Evolutionary conservation across 2,329 filamentous ascomycete species (phyloP).

Genomic region (Leptographium lundbergii): DNA sequence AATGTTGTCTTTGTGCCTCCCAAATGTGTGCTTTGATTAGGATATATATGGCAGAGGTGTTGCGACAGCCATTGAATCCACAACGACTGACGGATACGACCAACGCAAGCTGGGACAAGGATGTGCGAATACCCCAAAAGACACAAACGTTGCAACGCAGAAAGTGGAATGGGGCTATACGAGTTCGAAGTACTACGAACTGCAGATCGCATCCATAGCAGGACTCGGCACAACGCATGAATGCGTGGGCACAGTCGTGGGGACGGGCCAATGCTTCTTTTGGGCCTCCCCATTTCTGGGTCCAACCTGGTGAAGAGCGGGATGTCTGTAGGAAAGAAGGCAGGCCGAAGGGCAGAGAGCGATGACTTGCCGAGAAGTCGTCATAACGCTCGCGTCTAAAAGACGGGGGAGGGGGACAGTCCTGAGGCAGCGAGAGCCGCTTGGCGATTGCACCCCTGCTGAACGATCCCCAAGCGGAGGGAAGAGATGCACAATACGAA

Average conservation of each 20-base stretch:
- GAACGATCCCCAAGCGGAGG: neutral
- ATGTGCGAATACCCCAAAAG: no score
- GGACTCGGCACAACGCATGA: neutral
- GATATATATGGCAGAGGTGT: neutral
- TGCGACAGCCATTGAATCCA: neutral
- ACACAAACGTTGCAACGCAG: no score
- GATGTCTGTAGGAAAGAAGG: no score
- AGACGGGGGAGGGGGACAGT: neutral
- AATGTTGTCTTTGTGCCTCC: neutral
- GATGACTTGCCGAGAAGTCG: neutral
- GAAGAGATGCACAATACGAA: neutral
- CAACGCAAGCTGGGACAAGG: neutral
- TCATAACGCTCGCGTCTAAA: neutral
- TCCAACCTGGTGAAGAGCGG: neutral
- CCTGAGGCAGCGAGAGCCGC: neutral
- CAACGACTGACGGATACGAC: neutral
- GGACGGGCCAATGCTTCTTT: neutral
- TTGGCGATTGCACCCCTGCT: neutral
- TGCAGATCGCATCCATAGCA: neutral
- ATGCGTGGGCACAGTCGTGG: neutral
- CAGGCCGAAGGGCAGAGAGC: neutral
- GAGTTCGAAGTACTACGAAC: neutral
- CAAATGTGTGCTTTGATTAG: no score
- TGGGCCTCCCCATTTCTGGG: neutral
- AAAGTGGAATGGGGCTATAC: neutral